Conservation (phyloP, 2,329 filamentous ascomycete genomes). For the Arachnomyces sp. region DNA sequence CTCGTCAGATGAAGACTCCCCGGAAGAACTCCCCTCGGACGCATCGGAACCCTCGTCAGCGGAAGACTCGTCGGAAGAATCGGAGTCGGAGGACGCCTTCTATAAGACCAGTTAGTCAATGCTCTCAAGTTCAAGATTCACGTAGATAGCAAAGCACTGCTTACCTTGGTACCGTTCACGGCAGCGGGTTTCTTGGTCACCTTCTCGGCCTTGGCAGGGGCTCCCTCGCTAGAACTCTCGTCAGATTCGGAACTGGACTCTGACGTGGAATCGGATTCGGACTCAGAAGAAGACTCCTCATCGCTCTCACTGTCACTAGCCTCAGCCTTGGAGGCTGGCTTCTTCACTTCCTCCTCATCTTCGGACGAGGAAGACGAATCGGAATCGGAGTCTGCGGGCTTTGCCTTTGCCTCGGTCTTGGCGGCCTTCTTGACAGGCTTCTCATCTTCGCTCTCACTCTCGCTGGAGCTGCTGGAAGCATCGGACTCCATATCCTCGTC, state of each 20-base stretch:
- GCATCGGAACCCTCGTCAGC: slow-evolving; percentile 4
- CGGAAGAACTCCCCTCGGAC: slow-evolving; percentile 10
- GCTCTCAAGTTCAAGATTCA: neutral
- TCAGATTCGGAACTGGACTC: slow-evolving; percentile 16
- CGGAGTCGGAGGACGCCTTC: slow-evolving; percentile 12
- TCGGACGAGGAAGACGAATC: slow-evolving; percentile 21
- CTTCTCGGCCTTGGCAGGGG: slow-evolving; percentile 14
- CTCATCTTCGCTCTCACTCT: slow-evolving; percentile 19
- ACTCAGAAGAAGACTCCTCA: slow-evolving; percentile 20
- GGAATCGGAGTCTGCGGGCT: slow-evolving; percentile 25
- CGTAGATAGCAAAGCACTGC: slow-evolving; percentile 4
- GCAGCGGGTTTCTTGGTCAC: slow-evolving; percentile 7
- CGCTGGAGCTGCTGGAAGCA: slow-evolving; percentile 10
- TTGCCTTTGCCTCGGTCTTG: slow-evolving; percentile 20
- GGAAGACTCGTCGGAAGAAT: slow-evolving; percentile 9
- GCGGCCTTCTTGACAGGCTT: slow-evolving; percentile 24
- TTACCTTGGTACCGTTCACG: slow-evolving; percentile 12
- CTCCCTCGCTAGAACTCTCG: slow-evolving; percentile 9
- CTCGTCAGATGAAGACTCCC: slow-evolving; percentile 10
- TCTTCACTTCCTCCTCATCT: slow-evolving; percentile 14
- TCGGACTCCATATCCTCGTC: slow-evolving; percentile 31
- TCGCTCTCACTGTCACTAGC: slow-evolving; percentile 16
- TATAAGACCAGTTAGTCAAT: neutral
- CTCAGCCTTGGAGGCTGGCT: slow-evolving; percentile 16
- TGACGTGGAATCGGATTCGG: slow-evolving; percentile 15